Evolutionary conservation across 2,329 filamentous ascomycete species (phyloP).

Genomic region (Arthrobotrys sinensis): DNA sequence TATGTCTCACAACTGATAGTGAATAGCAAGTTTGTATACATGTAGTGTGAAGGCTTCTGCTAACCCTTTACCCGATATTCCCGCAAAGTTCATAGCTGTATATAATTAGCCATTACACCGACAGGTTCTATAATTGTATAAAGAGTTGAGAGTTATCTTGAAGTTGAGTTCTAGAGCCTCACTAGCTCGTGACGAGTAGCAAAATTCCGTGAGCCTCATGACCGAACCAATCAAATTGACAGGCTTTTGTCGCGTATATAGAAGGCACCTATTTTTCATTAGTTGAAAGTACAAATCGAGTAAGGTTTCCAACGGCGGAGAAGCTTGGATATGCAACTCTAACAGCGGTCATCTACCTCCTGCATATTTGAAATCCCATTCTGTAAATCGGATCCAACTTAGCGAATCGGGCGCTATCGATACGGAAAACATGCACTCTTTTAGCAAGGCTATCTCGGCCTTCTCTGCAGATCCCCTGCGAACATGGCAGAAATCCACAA

Average conservation of each 20-base stretch:
- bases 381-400: background rate
- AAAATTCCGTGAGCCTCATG: background rate
- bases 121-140: background rate
- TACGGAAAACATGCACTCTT: background rate
- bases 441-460: slow-evolving; percentile 1
- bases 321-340: background rate
- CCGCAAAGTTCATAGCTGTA: too few relatives aligned
- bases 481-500: background rate
- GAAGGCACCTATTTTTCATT: background rate
- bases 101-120: too few relatives aligned
- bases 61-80: too few relatives aligned
- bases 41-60: too few relatives aligned
- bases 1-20: too few relatives aligned
- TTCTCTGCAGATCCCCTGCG: background rate
- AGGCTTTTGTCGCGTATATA: background rate
- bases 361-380: background rate
- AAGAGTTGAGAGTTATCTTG: background rate
- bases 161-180: background rate
- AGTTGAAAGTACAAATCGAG: slow-evolving; percentile 15
- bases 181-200: background rate
- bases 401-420: background rate
- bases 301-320: background rate
- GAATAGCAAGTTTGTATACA: too few relatives aligned
- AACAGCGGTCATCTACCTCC: background rate
- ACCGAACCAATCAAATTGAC: background rate